These are phyloP conservation scores for Xylaria flabelliformis DNA, from an alignment of 495 filamentous ascomycete species.

Conservation along the genomic window DNA sequence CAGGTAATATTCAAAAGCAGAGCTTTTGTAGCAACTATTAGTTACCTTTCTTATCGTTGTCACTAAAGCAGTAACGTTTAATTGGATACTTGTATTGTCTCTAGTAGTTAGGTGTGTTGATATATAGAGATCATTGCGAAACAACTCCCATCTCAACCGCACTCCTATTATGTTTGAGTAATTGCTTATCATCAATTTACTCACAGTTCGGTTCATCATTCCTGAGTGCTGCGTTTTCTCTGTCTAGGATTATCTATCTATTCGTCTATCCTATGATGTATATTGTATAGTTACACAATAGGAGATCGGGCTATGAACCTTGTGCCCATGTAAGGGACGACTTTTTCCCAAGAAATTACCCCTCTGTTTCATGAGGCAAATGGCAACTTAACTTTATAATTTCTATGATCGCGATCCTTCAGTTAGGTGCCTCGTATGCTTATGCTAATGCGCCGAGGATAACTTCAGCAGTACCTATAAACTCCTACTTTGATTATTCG, in stretches of 20 bases:
- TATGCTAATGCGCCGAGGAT: no score
- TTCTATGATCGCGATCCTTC: not conserved
- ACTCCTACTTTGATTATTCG: not conserved
- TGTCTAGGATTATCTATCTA: not conserved
- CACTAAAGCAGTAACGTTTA: not conserved
- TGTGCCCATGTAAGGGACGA: slow-evolving; percentile 1
- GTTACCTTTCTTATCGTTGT: not conserved
- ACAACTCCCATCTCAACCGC: not conserved
- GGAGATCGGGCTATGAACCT: not conserved
- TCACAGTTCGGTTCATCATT: not conserved
- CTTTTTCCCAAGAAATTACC: not conserved
- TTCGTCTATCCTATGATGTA: not conserved
- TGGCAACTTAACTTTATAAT: not conserved
- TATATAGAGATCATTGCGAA: not conserved
- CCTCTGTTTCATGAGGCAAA: not conserved
- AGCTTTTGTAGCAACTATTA: not conserved
- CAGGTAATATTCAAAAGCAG: not conserved
- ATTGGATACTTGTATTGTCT: not conserved
- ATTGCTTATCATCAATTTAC: not conserved
- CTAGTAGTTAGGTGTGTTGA: not conserved
- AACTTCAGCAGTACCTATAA: no score
- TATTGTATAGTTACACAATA: slow-evolving; percentile 1
- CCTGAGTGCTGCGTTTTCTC: not conserved
- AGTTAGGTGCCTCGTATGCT: not conserved
- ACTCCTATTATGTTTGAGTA: not conserved